Base-by-base conservation (phyloP, 192 early-diverging fungal species). In the Backusella parvicylindrica region DNA sequence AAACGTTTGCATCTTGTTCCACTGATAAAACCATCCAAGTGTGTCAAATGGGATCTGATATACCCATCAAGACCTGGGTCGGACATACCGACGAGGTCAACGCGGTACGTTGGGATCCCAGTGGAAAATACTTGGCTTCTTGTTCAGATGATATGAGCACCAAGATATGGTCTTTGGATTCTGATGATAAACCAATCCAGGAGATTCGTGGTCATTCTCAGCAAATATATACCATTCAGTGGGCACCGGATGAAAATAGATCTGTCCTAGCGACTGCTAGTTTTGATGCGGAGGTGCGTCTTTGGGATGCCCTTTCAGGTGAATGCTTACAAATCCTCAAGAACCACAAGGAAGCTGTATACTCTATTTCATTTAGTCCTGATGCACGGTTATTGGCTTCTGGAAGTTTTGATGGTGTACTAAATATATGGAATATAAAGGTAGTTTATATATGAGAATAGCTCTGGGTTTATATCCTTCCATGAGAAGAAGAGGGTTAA, bases 1-100 rank as follows among this genome's bases (percentile, higher is more conserved):
- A 84, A 1, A 99, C 94, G 8, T 95, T 98, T 87, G 96, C 97
- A 5, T 94, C 95, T 0, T 94, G 92, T 71, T 93, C 94, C 28
- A 85, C 86, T 13, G 97, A 99, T 79, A 89, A 89, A 41, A 84
- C 85, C 7, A 91, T 99, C 2, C 91, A 87, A 60, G 89, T 99
- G 0, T 98, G 95, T 82, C 86, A 88, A 56, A 87, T 96, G 26
- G 92, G 92, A 15, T 81, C 79, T 12, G 72, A 81, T 1, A 83
- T 87, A n/a, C 94, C 96, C 0, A 32, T 97, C n/a, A 86, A 84
- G 75, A 89, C 85, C n/a, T 95, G 91, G 79, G 78, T 80, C 1
- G 94, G 93, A 0, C 97, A 99, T 82, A 86, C 86, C 83, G 89
- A 89, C 76, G 93, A 93, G 76, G 89, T 95, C 50, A 94, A 95